These are phyloP conservation scores for Gautieria morchelliformis DNA, from an alignment of 768 basidiomycete species.

Conservation along the genomic window DNA sequence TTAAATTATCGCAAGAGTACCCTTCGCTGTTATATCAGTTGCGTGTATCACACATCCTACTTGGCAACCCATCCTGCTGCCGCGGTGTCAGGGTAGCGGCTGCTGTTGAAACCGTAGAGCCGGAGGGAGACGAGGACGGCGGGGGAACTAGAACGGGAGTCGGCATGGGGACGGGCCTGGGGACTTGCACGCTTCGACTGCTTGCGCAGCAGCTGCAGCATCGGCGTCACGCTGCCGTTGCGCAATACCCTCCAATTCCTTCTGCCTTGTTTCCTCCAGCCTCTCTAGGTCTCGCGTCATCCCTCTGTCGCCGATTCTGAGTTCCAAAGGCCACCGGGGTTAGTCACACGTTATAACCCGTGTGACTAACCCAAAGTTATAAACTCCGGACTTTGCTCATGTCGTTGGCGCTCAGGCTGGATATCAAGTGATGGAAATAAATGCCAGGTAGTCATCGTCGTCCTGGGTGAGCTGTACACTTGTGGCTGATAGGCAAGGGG, in stretches of 20 bases:
- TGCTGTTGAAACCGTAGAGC: not conserved
- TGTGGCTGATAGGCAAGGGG: no score
- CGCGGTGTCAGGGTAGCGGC: not conserved
- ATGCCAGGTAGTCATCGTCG: conserved; percentile 59
- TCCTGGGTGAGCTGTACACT: not conserved
- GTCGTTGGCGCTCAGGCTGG: conserved; percentile 89
- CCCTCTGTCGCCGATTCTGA: conserved; percentile 14
- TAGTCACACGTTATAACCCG: no score
- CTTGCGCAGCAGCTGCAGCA: conserved; percentile 29
- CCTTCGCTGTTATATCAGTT: no score
- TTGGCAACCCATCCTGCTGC: conserved; percentile 9
- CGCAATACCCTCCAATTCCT: conserved; percentile 48
- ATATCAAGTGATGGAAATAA: conserved; percentile 90
- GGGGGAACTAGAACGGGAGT: conserved; percentile 21
- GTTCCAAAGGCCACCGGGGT: no score
- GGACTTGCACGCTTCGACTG: conserved; percentile 27
- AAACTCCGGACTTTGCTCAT: no score
- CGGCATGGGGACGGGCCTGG: conserved; percentile 18
- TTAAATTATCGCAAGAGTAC: no score
- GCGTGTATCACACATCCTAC: no score
- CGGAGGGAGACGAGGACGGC: not conserved
- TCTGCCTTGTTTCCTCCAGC: conserved; percentile 24
- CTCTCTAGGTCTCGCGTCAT: conserved; percentile 16
- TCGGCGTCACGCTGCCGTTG: conserved; percentile 54
- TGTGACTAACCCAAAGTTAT: no score